Evolutionary conservation across 2,329 filamentous ascomycete species (phyloP).

Genomic region (Parasarocladium wereldwijsianum): DNA sequence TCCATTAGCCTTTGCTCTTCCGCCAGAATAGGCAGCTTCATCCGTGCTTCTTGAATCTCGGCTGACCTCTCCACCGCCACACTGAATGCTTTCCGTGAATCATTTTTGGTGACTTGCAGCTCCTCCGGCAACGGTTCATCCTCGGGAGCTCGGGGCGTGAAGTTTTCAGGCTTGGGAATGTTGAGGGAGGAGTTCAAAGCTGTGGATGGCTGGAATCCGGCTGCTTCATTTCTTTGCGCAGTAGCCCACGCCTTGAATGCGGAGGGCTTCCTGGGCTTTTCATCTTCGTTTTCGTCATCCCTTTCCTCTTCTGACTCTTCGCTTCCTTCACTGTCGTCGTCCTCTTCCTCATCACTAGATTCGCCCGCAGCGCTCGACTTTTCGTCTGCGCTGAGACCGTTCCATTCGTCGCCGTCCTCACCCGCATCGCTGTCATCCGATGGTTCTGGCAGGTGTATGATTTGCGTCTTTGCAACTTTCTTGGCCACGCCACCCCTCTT

Average conservation of each 20-base stretch:
- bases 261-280: conserved; percentile 25
- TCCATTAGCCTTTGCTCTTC: conserved; percentile 99
- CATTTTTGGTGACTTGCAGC: conserved; percentile 43
- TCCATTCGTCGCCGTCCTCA: conserved; percentile 37
- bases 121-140: conserved; percentile 57
- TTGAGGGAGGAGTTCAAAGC: conserved; percentile 26
- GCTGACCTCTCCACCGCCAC: conserved; percentile 55
- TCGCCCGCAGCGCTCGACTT: conserved; percentile 13
- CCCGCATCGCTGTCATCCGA: conserved; percentile 18
- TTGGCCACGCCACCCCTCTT: conserved; percentile 48
- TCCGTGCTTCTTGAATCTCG: conserved; percentile 62
- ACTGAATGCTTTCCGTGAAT: conserved; percentile 58
- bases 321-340: conserved; percentile 3
- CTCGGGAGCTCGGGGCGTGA: conserved; percentile 52
- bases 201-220: conserved; percentile 45
- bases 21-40: conserved; percentile 76
- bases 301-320: conserved; percentile 14
- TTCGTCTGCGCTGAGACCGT: conserved; percentile 42
- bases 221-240: conserved; percentile 68
- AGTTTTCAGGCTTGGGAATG: conserved; percentile 44
- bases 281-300: conserved; percentile 13
- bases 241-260: conserved; percentile 93
- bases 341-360: conserved; percentile 2
- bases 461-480: conserved; percentile 30
- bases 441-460: conserved; percentile 23